These are phyloP conservation scores for Rhododendron mucronatum DNA, from an alignment of 148 eudicot species.

Conservation along the genomic window DNA sequence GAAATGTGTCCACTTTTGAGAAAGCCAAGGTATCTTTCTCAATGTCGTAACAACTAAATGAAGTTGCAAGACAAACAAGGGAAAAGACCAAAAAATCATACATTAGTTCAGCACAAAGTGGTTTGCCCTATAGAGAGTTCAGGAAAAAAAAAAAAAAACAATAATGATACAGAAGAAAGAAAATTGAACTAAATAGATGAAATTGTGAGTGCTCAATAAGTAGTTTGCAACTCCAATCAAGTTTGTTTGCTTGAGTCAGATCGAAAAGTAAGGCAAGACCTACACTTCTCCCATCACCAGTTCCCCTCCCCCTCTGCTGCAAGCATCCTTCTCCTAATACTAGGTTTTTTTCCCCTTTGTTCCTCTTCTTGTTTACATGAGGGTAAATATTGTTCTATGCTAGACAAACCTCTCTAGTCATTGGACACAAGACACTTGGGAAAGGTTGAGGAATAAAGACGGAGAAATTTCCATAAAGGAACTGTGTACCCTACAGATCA, in stretches of 20 bases:
- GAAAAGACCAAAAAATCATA: conserved; percentile 3
- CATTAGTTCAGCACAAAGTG: not conserved
- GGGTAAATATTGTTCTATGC: not conserved
- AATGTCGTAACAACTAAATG: conserved; percentile 77
- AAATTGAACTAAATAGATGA: not conserved
- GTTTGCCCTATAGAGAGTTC: not conserved
- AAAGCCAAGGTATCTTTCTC: conserved; percentile 83
- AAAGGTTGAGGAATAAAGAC: not conserved
- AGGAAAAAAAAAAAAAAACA: not conserved
- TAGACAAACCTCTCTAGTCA: not conserved
- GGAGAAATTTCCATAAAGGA: not conserved
- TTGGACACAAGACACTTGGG: not conserved
- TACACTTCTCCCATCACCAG: not conserved
- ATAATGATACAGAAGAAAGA: not conserved
- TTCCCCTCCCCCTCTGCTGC: not conserved
- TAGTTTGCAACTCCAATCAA: not conserved
- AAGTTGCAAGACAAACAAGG: conserved; percentile 5
- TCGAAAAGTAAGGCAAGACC: not conserved
- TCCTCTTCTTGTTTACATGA: not conserved
- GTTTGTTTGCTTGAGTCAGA: not conserved
- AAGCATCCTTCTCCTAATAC: not conserved
- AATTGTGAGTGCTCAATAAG: not conserved
- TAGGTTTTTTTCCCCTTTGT: not conserved
- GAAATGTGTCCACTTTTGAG: conserved; percentile 85
- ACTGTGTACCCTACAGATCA: not conserved